Evolutionary conservation across 2,329 filamentous ascomycete genomes (phyloP), one percentile per base, ranked within the genome.

Genomic region (Talaromyces sp.): DNA sequence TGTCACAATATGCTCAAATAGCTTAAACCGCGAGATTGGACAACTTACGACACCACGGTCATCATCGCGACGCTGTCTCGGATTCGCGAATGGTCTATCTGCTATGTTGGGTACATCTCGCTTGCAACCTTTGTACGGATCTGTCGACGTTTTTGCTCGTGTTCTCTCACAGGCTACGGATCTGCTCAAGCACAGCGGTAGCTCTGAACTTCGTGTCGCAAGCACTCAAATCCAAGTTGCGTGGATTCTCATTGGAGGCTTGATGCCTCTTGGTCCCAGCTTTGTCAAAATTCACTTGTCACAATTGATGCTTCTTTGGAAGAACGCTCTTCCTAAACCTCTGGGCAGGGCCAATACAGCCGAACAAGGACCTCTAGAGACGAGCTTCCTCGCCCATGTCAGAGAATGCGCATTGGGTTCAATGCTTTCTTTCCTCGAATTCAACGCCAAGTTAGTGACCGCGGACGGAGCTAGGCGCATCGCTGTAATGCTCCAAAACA

Each of bases 251-350:
- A 96, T 99, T 56, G 95, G 96, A 43, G 95, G 96, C 0, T 81
- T 99, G 63, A 98, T 98, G 94, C 93, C 93, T 0, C 85, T 99
- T 0, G 95, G 95, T 0, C 94, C 95, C 3, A 98, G 97, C 76
- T 99, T 99, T 76, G 94, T 98, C 77, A 99, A 99, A 79, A 98
- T 98, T 27, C 95, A 99, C 78, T 85, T 99, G 8, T 94, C 93
- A 2, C 95, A 99, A 74, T 84, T 99, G 25, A 87, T 99, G 64
- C 82, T 99, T 9, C 82, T 99, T 7, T 99, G 95, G 95, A 97
- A 97, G 78, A 99, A 98, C 77, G 94, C 95, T 0, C 84, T 99
- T 11, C 94, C 96, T 0, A 97, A 96, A 73, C 94, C 96, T 6
- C 79, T 98, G n/a, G 89, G 92, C 39, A 96, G 93, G 75, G 94